phyloP scores from a whole-genome alignment of 2,329 filamentous ascomycete genomes.

The Aspergillus glaucus region DNA sequence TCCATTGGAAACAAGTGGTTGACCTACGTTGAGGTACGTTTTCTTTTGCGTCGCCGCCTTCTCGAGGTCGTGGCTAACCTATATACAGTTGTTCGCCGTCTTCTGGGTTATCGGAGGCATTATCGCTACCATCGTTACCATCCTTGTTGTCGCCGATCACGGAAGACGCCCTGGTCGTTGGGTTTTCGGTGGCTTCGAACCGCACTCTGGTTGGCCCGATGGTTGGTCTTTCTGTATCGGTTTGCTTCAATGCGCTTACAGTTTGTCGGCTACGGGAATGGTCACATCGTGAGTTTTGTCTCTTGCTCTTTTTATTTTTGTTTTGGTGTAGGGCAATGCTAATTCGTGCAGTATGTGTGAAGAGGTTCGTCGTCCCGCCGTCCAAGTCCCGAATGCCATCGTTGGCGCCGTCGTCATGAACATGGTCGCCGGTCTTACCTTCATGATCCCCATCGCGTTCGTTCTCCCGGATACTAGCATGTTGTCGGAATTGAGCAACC shows the following conservation, averaged over 20 bases:
- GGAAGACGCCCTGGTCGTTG: slow-evolving; percentile 58
- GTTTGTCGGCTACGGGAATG: slow-evolving; percentile 67
- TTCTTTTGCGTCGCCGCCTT: slow-evolving; percentile 1
- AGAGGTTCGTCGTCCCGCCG: slow-evolving; percentile 58
- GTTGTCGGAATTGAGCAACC: slow-evolving; percentile 62
- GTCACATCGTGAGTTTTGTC: slow-evolving; percentile 59
- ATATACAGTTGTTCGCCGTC: slow-evolving; percentile 70
- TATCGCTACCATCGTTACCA: slow-evolving; percentile 59
- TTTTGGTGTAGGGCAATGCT: slow-evolving; percentile 2
- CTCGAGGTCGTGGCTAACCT: slow-evolving; percentile 45
- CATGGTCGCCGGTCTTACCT: slow-evolving; percentile 58
- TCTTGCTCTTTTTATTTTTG: background rate
- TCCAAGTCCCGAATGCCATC: slow-evolving; percentile 64
- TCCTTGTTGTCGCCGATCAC: slow-evolving; percentile 61
- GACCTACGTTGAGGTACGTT: slow-evolving; percentile 59
- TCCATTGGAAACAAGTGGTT: slow-evolving; percentile 50
- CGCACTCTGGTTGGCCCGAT: slow-evolving; percentile 61
- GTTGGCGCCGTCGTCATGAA: slow-evolving; percentile 60
- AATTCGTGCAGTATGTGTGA: slow-evolving; percentile 52
- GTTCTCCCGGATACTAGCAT: slow-evolving; percentile 61
- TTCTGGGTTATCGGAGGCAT: slow-evolving; percentile 62
- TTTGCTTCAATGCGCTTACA: slow-evolving; percentile 59
- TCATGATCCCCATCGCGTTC: slow-evolving; percentile 67
- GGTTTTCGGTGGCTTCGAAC: slow-evolving; percentile 51
- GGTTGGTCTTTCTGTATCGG: slow-evolving; percentile 69